These are phyloP conservation scores for Mytilinidion resinicola DNA, from an alignment of 495 filamentous ascomycete genomes.

Conservation along the genomic window DNA sequence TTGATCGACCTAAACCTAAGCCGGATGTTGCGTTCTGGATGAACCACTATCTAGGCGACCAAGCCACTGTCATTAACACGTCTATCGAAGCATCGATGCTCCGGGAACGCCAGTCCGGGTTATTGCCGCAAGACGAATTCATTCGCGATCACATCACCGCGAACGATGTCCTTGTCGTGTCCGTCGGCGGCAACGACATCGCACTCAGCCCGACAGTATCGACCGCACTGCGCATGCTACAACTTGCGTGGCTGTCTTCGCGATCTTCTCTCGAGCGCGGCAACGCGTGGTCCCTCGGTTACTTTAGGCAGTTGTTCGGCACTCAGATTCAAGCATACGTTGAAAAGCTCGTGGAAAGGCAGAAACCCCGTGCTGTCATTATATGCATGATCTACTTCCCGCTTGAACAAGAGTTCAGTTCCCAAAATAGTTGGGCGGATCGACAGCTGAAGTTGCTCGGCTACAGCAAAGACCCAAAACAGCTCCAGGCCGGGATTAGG, in stretches of 20 bases:
- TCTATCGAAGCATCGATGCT: slow-evolving; percentile 31
- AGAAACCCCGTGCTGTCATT: slow-evolving; percentile 32
- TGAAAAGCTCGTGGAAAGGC: slow-evolving; percentile 11
- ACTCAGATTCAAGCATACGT: slow-evolving; percentile 26
- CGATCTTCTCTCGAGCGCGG: slow-evolving; percentile 22
- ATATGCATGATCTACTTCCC: slow-evolving; percentile 37
- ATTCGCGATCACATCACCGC: slow-evolving; percentile 29
- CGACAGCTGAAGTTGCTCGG: slow-evolving; percentile 24
- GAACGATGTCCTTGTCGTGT: slow-evolving; percentile 32
- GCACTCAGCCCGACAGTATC: slow-evolving; percentile 23
- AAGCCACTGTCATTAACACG: slow-evolving; percentile 30
- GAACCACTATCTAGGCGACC: slow-evolving; percentile 28
- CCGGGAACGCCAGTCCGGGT: slow-evolving; percentile 17
- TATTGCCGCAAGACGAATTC: slow-evolving; percentile 32
- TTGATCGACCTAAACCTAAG: slow-evolving; percentile 21
- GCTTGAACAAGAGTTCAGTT: slow-evolving; percentile 16
- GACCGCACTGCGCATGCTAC: slow-evolving; percentile 29
- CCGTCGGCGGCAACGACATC: slow-evolving; percentile 35
- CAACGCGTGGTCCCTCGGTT: slow-evolving; percentile 19
- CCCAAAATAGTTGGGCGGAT: slow-evolving; percentile 32
- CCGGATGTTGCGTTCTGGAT: slow-evolving; percentile 35
- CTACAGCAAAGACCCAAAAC: slow-evolving; percentile 26
- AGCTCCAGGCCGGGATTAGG: slow-evolving; percentile 31
- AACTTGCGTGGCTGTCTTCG: slow-evolving; percentile 29
- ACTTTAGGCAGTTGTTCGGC: slow-evolving; percentile 30